phyloP scores from a whole-genome alignment of 2,329 filamentous ascomycete genomes.

The Claviceps sp. region DNA sequence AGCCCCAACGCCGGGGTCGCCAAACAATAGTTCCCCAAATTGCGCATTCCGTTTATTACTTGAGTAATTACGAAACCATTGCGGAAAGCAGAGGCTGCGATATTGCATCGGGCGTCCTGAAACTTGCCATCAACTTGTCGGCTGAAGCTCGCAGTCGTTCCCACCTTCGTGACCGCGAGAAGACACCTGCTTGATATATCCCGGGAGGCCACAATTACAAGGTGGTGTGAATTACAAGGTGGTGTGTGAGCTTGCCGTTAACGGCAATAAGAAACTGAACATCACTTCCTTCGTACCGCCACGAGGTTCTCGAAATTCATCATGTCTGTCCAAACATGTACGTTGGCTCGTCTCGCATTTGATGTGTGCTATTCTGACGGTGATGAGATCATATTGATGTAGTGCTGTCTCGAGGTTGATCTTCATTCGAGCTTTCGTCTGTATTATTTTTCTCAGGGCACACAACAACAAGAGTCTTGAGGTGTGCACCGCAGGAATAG shows the following conservation, averaged over 20 bases:
- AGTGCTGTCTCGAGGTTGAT: neutral
- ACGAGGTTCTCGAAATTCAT: neutral
- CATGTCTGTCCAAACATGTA: conserved; percentile 3
- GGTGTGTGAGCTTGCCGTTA: neutral
- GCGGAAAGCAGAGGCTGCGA: conserved; percentile 9
- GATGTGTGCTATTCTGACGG: neutral
- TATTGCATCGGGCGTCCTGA: neutral
- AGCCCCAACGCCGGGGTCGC: conserved; percentile 39
- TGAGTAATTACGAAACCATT: conserved; percentile 11
- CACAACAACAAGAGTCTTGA: neutral
- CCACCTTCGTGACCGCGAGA: neutral
- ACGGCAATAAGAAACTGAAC: neutral
- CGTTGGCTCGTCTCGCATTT: neutral
- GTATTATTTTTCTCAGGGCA: neutral
- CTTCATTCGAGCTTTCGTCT: conserved; percentile 9
- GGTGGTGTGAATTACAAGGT: too few species aligned
- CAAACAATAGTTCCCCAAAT: conserved; percentile 23
- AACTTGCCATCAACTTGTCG: neutral
- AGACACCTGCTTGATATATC: neutral
- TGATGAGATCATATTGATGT: neutral
- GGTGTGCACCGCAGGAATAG: neutral
- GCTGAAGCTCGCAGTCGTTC: neutral
- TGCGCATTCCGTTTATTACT: conserved; percentile 14
- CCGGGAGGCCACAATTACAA: neutral
- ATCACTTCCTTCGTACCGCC: neutral